Evolutionary conservation across 192 early-diverging fungal genomes (phyloP).

Genomic region (Gigaspora rosea): DNA sequence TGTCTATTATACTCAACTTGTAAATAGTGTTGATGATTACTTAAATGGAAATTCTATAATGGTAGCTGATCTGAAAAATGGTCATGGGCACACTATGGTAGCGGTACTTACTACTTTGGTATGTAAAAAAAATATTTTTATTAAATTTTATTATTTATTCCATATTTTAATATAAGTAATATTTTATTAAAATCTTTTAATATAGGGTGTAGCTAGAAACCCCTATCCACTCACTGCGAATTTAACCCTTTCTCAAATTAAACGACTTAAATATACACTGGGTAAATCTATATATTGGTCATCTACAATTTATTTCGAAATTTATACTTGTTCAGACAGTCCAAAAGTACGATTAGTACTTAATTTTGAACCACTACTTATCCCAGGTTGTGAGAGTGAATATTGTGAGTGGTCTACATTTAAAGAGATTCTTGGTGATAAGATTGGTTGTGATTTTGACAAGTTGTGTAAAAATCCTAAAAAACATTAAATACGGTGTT

Average conservation of each 20-base stretch:
- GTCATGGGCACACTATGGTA: too few species aligned
- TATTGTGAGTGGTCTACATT: constrained; percentile 2
- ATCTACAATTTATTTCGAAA: constrained; percentile 4
- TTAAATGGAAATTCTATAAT: too few species aligned
- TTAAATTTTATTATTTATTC: too few species aligned
- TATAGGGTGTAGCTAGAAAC: background rate
- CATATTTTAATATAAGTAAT: too few species aligned
- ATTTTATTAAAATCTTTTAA: too few species aligned
- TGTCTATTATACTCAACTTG: too few species aligned
- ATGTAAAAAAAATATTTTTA: too few species aligned
- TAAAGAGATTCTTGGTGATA: background rate
- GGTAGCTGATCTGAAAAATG: background rate
- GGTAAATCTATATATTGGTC: background rate
- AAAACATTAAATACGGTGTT: too few species aligned
- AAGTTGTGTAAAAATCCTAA: background rate
- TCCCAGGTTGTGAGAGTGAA: constrained; percentile 10
- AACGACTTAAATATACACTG: too few species aligned
- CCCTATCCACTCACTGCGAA: background rate
- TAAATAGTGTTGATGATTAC: too few species aligned
- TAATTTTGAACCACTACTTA: background rate
- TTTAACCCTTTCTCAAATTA: too few species aligned
- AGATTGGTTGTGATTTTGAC: background rate
- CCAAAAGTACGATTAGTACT: background rate
- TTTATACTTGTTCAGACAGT: background rate
- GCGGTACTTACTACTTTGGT: too few species aligned